A percentile compares a stretch with the other conserved stretches of the same genome.
These are phyloP conservation scores for Adansonia rubrostipa DNA, from an alignment of 441 rosid genomes.

Conservation along the genomic window DNA sequence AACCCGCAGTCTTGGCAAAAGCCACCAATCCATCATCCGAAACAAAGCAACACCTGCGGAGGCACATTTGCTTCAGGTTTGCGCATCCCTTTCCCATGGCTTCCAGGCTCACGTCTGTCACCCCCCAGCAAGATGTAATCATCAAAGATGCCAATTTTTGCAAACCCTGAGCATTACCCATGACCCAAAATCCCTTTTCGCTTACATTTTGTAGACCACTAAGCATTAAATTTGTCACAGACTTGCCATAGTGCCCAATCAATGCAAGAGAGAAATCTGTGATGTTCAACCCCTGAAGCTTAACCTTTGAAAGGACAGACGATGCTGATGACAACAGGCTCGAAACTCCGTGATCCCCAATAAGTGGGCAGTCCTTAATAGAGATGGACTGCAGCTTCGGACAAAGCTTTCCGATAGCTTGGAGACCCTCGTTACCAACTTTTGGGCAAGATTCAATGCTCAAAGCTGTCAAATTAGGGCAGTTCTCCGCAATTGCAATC, in stretches of 20 bases:
- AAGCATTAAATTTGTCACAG: slow-evolving; percentile 63
- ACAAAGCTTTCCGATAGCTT: slow-evolving; percentile 75
- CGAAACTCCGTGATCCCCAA: slow-evolving; percentile 87
- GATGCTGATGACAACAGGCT: slow-evolving; percentile 71
- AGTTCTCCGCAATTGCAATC: slow-evolving; percentile 68
- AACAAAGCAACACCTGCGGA: no score
- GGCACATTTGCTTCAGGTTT: no score
- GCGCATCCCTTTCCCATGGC: slow-evolving; percentile 57
- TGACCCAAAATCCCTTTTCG: slow-evolving; percentile 27
- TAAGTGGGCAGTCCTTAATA: slow-evolving; percentile 86
- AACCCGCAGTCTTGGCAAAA: slow-evolving; percentile 62
- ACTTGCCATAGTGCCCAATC: slow-evolving; percentile 82
- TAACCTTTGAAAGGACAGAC: slow-evolving; percentile 60
- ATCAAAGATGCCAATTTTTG: slow-evolving; percentile 60
- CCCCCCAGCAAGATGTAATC: slow-evolving; percentile 72
- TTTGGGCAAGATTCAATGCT: slow-evolving; percentile 68
- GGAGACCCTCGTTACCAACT: slow-evolving; percentile 79
- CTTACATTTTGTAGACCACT: slow-evolving; percentile 70
- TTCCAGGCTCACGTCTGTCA: slow-evolving; percentile 79
- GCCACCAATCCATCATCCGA: slow-evolving; percentile 29
- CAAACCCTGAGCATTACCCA: slow-evolving; percentile 89
- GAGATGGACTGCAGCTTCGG: slow-evolving; percentile 61
- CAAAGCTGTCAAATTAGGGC: slow-evolving; percentile 65
- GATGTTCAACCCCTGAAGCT: slow-evolving; percentile 80
- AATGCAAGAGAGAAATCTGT: slow-evolving; percentile 88